Evolutionary conservation across 306 rosid species (phyloP).

Genomic region (Malus fusca): DNA sequence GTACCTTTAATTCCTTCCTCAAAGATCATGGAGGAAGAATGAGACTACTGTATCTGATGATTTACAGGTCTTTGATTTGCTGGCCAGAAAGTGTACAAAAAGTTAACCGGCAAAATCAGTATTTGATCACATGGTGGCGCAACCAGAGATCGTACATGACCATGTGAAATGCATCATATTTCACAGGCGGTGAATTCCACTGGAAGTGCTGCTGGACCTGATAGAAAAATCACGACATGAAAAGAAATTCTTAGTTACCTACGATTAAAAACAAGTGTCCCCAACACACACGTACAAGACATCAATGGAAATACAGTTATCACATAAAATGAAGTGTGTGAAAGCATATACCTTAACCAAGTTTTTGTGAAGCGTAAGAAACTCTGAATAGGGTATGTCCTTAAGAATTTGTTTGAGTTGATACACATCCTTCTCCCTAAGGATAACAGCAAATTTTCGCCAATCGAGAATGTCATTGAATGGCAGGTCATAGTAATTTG

Average conservation of each 20-base stretch:
- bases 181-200: slow-evolving; percentile 85
- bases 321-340: neutral
- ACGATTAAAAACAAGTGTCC: neutral
- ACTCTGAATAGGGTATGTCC: slow-evolving; percentile 53
- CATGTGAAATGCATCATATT: slow-evolving; percentile 84
- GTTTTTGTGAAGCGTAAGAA: slow-evolving; percentile 62
- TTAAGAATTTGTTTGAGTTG: slow-evolving; percentile 81
- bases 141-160: slow-evolving; percentile 96
- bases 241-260: slow-evolving; percentile 13
- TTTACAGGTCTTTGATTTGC: slow-evolving; percentile 40
- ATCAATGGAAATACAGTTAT: neutral
- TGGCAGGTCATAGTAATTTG: slow-evolving; percentile 89
- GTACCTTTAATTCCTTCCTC: neutral
- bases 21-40: neutral
- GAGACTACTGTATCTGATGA: slow-evolving; percentile 7
- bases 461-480: slow-evolving; percentile 93
- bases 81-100: slow-evolving; percentile 39
- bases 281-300: neutral
- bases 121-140: slow-evolving; percentile 75
- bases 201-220: slow-evolving; percentile 94
- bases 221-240: slow-evolving; percentile 10
- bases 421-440: slow-evolving; percentile 77
- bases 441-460: slow-evolving; percentile 71
- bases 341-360: slow-evolving; percentile 56
- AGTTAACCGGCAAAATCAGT: slow-evolving; percentile 31